These are phyloP conservation scores for Aureoboletus auriporus DNA, from an alignment of 768 basidiomycete species.

Conservation along the genomic window DNA sequence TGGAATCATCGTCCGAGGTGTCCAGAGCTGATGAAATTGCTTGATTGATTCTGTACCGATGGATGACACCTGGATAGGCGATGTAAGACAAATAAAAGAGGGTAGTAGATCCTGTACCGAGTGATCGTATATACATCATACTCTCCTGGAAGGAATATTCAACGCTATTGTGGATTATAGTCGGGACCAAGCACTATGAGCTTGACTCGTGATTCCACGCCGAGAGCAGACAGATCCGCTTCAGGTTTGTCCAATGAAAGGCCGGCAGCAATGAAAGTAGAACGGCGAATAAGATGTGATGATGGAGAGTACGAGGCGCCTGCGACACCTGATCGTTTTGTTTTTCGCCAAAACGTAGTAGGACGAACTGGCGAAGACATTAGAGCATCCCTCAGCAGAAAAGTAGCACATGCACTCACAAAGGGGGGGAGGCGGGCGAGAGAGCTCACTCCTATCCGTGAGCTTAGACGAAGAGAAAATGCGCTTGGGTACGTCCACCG, in stretches of 20 bases:
- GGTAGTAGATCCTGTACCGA: constrained; percentile 11
- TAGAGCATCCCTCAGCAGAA: background rate
- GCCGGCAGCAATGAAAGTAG: constrained; percentile 77
- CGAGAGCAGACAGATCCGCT: constrained; percentile 57
- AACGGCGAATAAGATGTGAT: constrained; percentile 67
- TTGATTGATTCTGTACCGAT: constrained; percentile 13
- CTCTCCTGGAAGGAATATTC: background rate
- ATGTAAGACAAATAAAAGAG: constrained; percentile 3
- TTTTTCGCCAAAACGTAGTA: constrained; percentile 77
- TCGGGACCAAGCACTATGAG: constrained; percentile 39
- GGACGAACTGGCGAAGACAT: constrained; percentile 57
- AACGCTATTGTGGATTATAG: constrained; percentile 21
- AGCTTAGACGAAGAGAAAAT: constrained; percentile 12
- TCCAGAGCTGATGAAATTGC: constrained; percentile 6
- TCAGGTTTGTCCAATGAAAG: constrained; percentile 59
- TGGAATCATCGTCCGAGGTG: constrained; percentile 32
- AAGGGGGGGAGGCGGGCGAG: constrained; percentile 60
- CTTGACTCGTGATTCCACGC: constrained; percentile 55
- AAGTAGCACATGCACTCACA: constrained; percentile 39
- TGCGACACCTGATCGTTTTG: constrained; percentile 65
- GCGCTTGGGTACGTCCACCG: constrained; percentile 11
- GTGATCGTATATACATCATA: constrained; percentile 19
- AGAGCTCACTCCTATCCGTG: constrained; percentile 35
- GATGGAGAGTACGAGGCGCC: constrained; percentile 70
- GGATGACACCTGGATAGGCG: constrained; percentile 5